A percentile compares a stretch with the other conserved stretches of the same genome.
These are phyloP conservation scores for Batkoa obscura DNA, from an alignment of 371 early-diverging fungal species.

Conservation along the genomic window DNA sequence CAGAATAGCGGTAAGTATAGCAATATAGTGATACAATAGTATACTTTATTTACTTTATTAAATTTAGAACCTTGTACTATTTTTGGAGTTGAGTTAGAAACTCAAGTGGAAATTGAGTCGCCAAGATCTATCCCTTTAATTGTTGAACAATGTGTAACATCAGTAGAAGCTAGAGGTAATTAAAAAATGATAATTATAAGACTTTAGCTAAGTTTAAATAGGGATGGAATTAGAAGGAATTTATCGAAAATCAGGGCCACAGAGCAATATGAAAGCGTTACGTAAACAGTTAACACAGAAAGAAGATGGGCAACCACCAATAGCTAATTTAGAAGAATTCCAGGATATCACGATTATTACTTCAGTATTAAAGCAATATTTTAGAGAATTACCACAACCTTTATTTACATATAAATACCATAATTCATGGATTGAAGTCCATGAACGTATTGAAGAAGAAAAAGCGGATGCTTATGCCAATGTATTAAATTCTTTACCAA, in stretches of 20 bases:
- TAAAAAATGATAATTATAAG: constrained; percentile 4
- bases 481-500: constrained; percentile 21
- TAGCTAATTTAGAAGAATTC: constrained; percentile 12
- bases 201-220: constrained; percentile 5
- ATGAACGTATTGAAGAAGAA: background rate
- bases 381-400: constrained; percentile 82
- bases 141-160: constrained; percentile 50
- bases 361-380: constrained; percentile 84
- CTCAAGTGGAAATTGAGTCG: constrained; percentile 25
- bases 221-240: constrained; percentile 80
- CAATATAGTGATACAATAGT: no score
- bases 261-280: constrained; percentile 53
- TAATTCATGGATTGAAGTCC: constrained; percentile 45
- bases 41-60: no score
- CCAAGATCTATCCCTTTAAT: constrained; percentile 36
- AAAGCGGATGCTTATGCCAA: constrained; percentile 13
- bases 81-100: constrained; percentile 33
- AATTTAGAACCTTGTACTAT: constrained; percentile 10
- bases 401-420: constrained; percentile 66
- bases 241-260: constrained; percentile 80
- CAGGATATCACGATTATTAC: constrained; percentile 59
- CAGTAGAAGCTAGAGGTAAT: constrained; percentile 41
- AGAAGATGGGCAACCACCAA: constrained; percentile 10
- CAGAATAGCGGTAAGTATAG: no score
- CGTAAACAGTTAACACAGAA: constrained; percentile 17